Conservation (phyloP, 2,329 filamentous ascomycete species). For the Fusarium sp. region DNA sequence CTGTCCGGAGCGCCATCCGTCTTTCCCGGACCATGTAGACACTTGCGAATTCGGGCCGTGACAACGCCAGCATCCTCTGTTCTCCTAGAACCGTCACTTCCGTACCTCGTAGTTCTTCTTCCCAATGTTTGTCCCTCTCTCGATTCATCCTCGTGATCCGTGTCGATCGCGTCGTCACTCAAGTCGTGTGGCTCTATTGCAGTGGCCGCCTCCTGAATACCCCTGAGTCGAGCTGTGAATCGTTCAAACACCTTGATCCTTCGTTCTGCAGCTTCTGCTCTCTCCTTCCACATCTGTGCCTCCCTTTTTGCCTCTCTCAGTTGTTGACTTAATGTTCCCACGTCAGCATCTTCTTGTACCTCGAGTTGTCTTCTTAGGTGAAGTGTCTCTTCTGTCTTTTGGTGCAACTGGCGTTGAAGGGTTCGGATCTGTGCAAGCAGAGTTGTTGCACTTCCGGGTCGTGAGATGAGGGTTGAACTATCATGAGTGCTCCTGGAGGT, state of each 20-base stretch:
- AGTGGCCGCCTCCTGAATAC: slow-evolving; percentile 43
- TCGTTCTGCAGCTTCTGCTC: slow-evolving; percentile 68
- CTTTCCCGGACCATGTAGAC: slow-evolving; percentile 32
- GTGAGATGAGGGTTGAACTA: slow-evolving; percentile 29
- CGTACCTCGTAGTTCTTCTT: neutral
- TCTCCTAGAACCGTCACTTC: slow-evolving; percentile 38
- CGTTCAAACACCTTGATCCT: slow-evolving; percentile 61
- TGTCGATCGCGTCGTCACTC: neutral
- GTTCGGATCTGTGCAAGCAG: slow-evolving; percentile 62
- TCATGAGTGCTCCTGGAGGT: neutral
- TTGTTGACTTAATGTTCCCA: slow-evolving; percentile 61
- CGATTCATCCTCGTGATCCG: neutral
- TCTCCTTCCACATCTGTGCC: slow-evolving; percentile 61
- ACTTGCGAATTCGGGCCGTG: slow-evolving; percentile 44
- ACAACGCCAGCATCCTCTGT: slow-evolving; percentile 44
- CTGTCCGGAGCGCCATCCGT: slow-evolving; percentile 25
- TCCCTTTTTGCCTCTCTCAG: slow-evolving; percentile 54
- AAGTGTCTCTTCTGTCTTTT: slow-evolving; percentile 58
- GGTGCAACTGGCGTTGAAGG: slow-evolving; percentile 61
- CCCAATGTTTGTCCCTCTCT: neutral
- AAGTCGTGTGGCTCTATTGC: neutral
- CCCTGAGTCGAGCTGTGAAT: slow-evolving; percentile 52
- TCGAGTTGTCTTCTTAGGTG: slow-evolving; percentile 61
- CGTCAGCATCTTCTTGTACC: slow-evolving; percentile 55
- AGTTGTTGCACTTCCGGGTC: slow-evolving; percentile 47